Conservation (phyloP, 345 rosid species). For the Carallia brachiata region DNA sequence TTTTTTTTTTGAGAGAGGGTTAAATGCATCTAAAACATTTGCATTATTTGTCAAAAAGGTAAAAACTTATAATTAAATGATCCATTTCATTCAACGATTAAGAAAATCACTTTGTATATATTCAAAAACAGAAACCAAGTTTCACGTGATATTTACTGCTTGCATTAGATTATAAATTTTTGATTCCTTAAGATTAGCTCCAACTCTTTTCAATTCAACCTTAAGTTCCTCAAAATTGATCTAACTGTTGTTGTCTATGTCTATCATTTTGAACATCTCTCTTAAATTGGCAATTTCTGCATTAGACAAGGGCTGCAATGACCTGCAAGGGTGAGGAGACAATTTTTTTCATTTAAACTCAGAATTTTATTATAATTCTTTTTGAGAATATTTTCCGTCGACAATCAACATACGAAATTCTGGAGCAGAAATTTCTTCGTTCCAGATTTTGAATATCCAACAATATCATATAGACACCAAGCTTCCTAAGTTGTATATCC, state of each 20-base stretch:
- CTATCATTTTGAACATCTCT: constrained; percentile 90
- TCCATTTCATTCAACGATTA: too few species aligned
- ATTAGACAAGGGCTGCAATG: constrained; percentile 75
- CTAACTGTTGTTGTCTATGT: constrained; percentile 72
- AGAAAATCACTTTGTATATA: neutral
- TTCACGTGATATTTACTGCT: constrained; percentile 53
- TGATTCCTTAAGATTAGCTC: constrained; percentile 84
- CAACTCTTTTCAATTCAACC: constrained; percentile 70
- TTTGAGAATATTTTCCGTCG: neutral
- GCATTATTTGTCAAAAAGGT: too few species aligned
- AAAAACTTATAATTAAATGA: too few species aligned
- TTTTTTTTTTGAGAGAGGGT: too few species aligned
- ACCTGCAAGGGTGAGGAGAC: constrained; percentile 37
- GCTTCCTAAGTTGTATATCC: neutral
- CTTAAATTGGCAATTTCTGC: constrained; percentile 85
- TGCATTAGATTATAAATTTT: constrained; percentile 87
- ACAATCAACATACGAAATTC: neutral
- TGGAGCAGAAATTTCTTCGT: neutral
- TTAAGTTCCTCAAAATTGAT: constrained; percentile 83
- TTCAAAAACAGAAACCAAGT: neutral
- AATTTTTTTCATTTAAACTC: neutral
- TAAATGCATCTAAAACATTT: too few species aligned
- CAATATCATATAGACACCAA: neutral
- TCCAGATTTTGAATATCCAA: neutral
- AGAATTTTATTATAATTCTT: neutral